Percentiles rank a stretch among this genome's conserved stretches.
Evolutionary conservation across 2,329 filamentous ascomycete genomes (phyloP).

Genomic region (Anthostomella pinea): DNA sequence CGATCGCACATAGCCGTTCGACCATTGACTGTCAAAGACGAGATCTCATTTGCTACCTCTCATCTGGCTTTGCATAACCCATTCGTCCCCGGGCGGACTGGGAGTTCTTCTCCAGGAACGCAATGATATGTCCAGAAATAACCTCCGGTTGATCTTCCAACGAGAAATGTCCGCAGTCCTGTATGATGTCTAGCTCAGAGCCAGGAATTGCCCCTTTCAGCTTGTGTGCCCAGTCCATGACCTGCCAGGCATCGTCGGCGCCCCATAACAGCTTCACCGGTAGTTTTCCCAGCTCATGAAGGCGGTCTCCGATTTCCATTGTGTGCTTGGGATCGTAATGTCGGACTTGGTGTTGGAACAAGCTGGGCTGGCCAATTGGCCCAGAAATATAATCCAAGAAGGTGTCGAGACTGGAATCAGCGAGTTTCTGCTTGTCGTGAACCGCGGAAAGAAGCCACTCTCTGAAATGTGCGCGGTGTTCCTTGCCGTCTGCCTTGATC

Average conservation of each 20-base stretch:
- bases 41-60: too few species aligned
- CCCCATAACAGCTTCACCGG: neutral
- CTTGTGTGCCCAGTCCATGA: neutral
- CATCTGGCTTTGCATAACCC: too few species aligned
- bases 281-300: neutral
- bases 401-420: neutral
- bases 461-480: neutral
- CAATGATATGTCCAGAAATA: neutral
- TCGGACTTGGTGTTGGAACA: constrained; percentile 1
- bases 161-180: neutral
- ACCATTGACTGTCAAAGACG: too few species aligned
- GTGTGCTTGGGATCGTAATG: constrained; percentile 3
- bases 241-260: neutral
- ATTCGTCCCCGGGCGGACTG: too few species aligned
- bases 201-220: neutral
- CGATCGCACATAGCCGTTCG: too few species aligned
- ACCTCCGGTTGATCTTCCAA: neutral
- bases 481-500: neutral
- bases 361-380: constrained; percentile 1
- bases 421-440: neutral
- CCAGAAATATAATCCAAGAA: constrained; percentile 1
- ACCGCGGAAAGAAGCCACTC: constrained; percentile 1
- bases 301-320: neutral
- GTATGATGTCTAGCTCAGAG: neutral
- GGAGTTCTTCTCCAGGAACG: neutral